Conservation (phyloP, 2,329 filamentous ascomycete species). For the Epichloe baconii region DNA sequence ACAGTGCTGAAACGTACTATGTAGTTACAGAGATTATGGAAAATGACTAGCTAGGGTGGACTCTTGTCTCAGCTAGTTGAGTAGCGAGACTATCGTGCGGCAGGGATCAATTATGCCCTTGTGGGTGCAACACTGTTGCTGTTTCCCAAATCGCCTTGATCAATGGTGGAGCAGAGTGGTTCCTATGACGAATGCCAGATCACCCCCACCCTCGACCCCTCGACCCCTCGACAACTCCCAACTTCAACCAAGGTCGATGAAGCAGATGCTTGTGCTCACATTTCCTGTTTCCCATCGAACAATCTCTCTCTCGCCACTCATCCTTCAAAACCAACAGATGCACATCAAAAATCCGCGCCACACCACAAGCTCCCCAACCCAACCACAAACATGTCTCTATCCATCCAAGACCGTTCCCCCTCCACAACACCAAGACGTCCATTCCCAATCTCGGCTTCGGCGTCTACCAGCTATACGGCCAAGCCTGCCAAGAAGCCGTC, state of each 20-base stretch:
- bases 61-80: too few species aligned
- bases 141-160: too few species aligned
- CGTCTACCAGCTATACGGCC: slow-evolving; percentile 47
- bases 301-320: too few species aligned
- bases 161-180: slow-evolving; percentile 3
- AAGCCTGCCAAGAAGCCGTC: slow-evolving; percentile 44
- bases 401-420: slow-evolving; percentile 9
- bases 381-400: slow-evolving; percentile 3
- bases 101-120: too few species aligned
- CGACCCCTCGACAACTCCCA: background rate
- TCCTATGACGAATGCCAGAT: slow-evolving; percentile 1
- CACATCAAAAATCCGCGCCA: background rate
- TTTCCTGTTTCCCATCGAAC: too few species aligned
- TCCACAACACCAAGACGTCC: slow-evolving; percentile 11
- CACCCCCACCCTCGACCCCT: background rate
- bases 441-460: slow-evolving; percentile 61
- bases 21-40: too few species aligned
- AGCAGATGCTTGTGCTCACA: too few species aligned
- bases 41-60: too few species aligned
- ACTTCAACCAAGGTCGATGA: background rate
- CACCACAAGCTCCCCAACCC: background rate
- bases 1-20: too few species aligned
- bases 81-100: too few species aligned
- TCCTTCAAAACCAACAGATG: too few species aligned
- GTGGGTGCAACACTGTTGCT: too few species aligned